phyloP scores from a whole-genome alignment of 1,139 yeast genomes.

The Lodderomyces orthopsilosis region DNA sequence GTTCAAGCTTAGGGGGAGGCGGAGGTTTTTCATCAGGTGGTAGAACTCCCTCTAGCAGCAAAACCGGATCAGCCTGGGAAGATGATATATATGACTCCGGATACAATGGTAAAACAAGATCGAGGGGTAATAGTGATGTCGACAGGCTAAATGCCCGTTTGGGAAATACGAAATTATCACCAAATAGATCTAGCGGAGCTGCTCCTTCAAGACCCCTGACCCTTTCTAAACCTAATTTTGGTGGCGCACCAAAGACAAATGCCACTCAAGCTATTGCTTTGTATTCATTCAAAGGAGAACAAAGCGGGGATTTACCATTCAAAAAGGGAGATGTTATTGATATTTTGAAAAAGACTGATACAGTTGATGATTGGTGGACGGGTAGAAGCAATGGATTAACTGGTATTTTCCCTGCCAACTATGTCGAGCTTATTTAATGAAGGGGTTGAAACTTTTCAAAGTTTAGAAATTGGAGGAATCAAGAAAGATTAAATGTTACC shows the following conservation, averaged over 20 bases:
- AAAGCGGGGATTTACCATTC: constrained; percentile 86
- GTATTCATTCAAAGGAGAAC: constrained; percentile 86
- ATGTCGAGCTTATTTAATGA: constrained; percentile 70
- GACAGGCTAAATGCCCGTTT: constrained; percentile 35
- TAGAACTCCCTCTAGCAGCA: constrained; percentile 6
- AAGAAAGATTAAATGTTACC: too few species aligned
- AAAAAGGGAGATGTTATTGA: constrained; percentile 94
- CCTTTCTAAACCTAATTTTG: constrained; percentile 54
- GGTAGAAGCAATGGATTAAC: constrained; percentile 79
- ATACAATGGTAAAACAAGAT: constrained; percentile 19
- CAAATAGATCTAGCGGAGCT: constrained; percentile 18
- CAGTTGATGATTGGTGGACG: constrained; percentile 98
- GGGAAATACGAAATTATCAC: constrained; percentile 27
- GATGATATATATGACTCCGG: constrained; percentile 73
- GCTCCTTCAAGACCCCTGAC: constrained; percentile 37
- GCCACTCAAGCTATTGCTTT: constrained; percentile 86
- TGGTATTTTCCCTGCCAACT: constrained; percentile 97
- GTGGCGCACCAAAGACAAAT: constrained; percentile 38
- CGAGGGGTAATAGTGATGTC: constrained; percentile 34
- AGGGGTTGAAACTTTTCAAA: too few species aligned
- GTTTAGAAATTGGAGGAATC: too few species aligned
- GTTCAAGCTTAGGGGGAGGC: neutral
- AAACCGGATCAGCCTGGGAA: constrained; percentile 52
- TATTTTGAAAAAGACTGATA: constrained; percentile 77
- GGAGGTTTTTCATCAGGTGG: constrained; percentile 7